Conservation (phyloP, 768 basidiomycete species). For the Suillus brevipes region DNA sequence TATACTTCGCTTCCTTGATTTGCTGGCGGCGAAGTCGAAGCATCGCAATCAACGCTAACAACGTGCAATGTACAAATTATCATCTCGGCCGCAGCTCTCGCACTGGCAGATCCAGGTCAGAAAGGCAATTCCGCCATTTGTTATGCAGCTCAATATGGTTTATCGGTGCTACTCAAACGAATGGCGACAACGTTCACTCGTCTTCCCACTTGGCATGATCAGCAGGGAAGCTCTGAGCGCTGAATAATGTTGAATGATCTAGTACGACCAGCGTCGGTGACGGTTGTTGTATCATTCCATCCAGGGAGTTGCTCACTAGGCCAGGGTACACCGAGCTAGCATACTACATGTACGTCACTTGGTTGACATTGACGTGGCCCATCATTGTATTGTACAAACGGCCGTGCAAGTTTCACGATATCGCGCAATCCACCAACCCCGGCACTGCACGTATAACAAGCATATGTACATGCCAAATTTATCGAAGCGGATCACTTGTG, state of each 20-base stretch:
- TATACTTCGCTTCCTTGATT: background rate
- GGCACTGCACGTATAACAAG: no score
- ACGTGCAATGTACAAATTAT: background rate
- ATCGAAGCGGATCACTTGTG: background rate
- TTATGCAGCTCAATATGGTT: background rate
- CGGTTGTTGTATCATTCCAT: background rate
- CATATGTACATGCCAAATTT: background rate
- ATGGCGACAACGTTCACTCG: background rate
- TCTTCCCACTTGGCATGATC: background rate
- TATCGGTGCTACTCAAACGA: background rate
- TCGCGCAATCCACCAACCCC: no score
- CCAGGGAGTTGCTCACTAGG: no score
- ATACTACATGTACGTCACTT: no score
- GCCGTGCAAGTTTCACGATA: no score
- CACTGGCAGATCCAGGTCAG: background rate
- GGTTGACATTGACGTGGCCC: no score
- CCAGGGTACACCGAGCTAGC: no score
- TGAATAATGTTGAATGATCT: background rate
- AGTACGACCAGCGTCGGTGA: background rate
- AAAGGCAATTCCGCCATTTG: background rate
- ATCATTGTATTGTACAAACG: no score
- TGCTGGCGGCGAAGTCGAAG: background rate
- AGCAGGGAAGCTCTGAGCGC: background rate
- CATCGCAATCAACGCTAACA: background rate
- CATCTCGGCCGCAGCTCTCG: background rate